Evolutionary conservation across 306 rosid genomes (phyloP).

Genomic region (Medicago truncatula): MtrunA17r5.0-ANR NC_053048.1:50297001-50297500

Average conservation of each 20-base stretch:
- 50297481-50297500: constrained; percentile 13
- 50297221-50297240: constrained; percentile 15
- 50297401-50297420: constrained; percentile 3
- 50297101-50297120: background rate
- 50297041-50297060: constrained; percentile 6
- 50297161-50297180: background rate
- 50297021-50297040: constrained; percentile 21
- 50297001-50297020: constrained; percentile 11
- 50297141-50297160: constrained; percentile 20
- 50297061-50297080: constrained; percentile 10
- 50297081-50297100: background rate
- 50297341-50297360: constrained; percentile 16
- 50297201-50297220: constrained; percentile 14
- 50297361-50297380: constrained; percentile 4
- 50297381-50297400: background rate
- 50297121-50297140: constrained; percentile 4
- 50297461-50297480: background rate
- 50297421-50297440: constrained; percentile 18
- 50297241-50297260: constrained; percentile 1
- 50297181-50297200: constrained; percentile 5
- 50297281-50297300: constrained; percentile 6
- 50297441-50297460: background rate
- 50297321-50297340: constrained; percentile 16
- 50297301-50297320: constrained; percentile 23
- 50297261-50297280: constrained; percentile 2